These are phyloP conservation scores for Gautieria morchelliformis DNA, from an alignment of 768 basidiomycete genomes.

Conservation along the genomic window DNA sequence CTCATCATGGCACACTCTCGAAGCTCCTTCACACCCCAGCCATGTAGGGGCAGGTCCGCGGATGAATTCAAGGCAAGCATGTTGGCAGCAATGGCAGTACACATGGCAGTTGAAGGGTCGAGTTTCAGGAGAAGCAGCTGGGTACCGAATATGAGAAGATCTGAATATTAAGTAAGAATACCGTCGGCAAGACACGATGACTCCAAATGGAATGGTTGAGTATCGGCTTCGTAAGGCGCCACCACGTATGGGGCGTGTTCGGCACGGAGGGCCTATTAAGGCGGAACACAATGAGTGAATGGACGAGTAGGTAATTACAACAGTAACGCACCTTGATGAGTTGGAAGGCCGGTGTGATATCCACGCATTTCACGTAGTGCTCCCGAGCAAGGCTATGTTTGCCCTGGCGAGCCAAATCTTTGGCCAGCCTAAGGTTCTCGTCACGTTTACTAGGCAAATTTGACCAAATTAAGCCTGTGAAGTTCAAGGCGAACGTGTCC, in stretches of 20 bases:
- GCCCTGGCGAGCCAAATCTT: slow-evolving; percentile 69
- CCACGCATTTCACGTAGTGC: slow-evolving; percentile 80
- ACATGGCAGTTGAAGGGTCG: slow-evolving; percentile 56
- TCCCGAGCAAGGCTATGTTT: slow-evolving; percentile 77
- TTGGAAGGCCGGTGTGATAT: slow-evolving; percentile 96
- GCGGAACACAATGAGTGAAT: neutral
- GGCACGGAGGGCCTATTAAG: slow-evolving; percentile 67
- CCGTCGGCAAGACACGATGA: slow-evolving; percentile 73
- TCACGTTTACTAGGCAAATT: slow-evolving; percentile 42
- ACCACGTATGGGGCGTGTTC: slow-evolving; percentile 81
- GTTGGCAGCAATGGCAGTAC: slow-evolving; percentile 52
- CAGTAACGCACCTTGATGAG: slow-evolving; percentile 72
- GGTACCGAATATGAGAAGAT: slow-evolving; percentile 96
- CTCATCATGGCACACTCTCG: slow-evolving; percentile 89
- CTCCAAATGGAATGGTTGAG: slow-evolving; percentile 91
- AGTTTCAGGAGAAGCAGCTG: slow-evolving; percentile 88
- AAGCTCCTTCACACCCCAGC: slow-evolving; percentile 88
- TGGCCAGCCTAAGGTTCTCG: slow-evolving; percentile 67
- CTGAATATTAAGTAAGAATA: slow-evolving; percentile 95
- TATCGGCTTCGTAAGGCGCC: slow-evolving; percentile 97
- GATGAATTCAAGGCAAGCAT: slow-evolving; percentile 55
- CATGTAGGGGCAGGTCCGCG: slow-evolving; percentile 64
- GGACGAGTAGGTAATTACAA: slow-evolving; percentile 8
- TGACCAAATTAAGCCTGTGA: slow-evolving; percentile 1
- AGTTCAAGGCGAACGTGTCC: too few relatives aligned